phyloP scores from a whole-genome alignment of 306 rosid species.

The Prunus kanzakura region DNA sequence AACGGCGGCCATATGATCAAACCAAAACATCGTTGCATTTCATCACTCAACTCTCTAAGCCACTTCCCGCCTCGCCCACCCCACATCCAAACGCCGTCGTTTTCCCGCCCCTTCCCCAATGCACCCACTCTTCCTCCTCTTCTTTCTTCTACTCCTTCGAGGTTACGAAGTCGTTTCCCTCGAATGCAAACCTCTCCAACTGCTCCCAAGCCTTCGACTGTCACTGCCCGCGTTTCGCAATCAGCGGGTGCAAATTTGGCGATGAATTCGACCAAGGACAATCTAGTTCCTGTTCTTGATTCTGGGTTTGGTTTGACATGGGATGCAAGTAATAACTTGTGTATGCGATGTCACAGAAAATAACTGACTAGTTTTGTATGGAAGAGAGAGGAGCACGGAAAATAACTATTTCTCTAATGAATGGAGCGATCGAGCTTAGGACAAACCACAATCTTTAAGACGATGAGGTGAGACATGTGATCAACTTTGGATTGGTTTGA shows the following conservation, averaged over 20 bases:
- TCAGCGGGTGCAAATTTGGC: conserved; percentile 17
- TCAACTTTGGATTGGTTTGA: no score
- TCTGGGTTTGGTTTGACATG: conserved; percentile 47
- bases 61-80: background rate
- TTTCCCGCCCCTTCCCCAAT: conserved; percentile 12
- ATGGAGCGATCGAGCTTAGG: no score
- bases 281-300: conserved; percentile 29
- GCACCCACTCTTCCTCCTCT: conserved; percentile 11
- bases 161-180: conserved; percentile 31
- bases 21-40: no score
- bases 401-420: no score
- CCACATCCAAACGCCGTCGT: conserved; percentile 6
- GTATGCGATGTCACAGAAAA: no score
- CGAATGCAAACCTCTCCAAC: conserved; percentile 20
- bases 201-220: conserved; percentile 43
- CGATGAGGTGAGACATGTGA: no score
- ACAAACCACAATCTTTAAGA: no score
- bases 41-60: no score
- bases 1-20: no score
- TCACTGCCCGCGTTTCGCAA: conserved; percentile 27
- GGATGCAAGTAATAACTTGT: conserved; percentile 37
- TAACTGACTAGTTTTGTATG: no score
- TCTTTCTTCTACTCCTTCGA: conserved; percentile 16
- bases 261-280: background rate
- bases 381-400: no score